phyloP scores from a whole-genome alignment of 805 yeast genomes.

The Blastobotrys americana region DNA sequence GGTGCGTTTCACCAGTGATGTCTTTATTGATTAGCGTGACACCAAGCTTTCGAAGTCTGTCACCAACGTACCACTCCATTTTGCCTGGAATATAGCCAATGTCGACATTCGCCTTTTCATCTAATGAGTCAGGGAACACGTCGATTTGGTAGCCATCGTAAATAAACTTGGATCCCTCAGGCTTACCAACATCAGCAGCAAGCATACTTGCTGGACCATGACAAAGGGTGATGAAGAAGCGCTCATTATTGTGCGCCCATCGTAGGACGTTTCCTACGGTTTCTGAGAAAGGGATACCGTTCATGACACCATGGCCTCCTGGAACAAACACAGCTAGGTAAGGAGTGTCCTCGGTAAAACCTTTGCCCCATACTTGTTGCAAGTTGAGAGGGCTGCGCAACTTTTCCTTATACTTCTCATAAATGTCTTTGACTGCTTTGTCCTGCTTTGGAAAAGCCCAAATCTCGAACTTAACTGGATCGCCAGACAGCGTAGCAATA shows the following conservation, averaged over 20 bases:
- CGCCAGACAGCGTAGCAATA: too few relatives aligned
- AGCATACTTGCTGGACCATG: not conserved
- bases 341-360: too few relatives aligned
- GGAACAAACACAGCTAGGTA: too few relatives aligned
- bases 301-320: too few relatives aligned
- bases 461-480: too few relatives aligned
- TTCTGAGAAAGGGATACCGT: not conserved
- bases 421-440: too few relatives aligned
- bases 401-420: too few relatives aligned
- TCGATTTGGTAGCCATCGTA: constrained; percentile 1
- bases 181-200: constrained; percentile 1
- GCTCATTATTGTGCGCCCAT: not conserved
- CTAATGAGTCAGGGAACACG: not conserved
- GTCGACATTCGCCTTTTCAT: not conserved
- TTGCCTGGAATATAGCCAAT: not conserved
- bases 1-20: not conserved
- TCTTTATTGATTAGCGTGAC: not conserved
- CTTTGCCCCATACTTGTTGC: too few relatives aligned
- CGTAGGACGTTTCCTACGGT: not conserved
- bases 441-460: too few relatives aligned
- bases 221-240: not conserved
- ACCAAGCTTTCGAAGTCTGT: not conserved
- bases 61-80: not conserved
- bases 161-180: not conserved
- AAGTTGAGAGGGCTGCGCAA: too few relatives aligned